Base-by-base conservation (phyloP, 2,329 filamentous ascomycete species). In the Pseudocercospora vitis region DNA sequence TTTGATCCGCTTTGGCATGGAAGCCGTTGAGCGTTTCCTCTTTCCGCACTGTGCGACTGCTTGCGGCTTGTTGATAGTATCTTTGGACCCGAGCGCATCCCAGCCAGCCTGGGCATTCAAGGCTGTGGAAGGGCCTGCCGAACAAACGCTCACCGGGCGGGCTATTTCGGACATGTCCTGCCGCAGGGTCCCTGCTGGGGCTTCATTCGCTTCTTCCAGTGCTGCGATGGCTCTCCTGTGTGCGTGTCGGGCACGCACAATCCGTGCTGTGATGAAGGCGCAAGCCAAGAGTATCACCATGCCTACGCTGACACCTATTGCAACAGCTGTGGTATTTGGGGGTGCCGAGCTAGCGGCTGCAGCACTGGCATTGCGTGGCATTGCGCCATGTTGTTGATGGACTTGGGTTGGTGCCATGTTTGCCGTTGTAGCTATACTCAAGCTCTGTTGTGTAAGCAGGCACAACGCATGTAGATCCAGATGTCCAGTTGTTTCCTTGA, bases 81-180 rank as follows among this genome's bases (percentile, higher is more conserved):
- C 73, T n/a, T 68, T 65, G 0, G 74, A 76, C 8, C 65, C 65
- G 7, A 76, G 60, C 44, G 71, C 62, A 12, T 67, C 72, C 74
- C 74, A 77, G 31, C 71, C 73, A 11, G 66, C 67, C 37, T 66
- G 67, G 2, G 65, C 59, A 39, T 70, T 57, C n/a, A 56, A 51
- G 16, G 63, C 55, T 14, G 7, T 49, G 7, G 64, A 40, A 12
- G 53, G 52, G n/a, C 58, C 52, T 19, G 56, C 42, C n/a, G 63
- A 51, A 16, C 55, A 49, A 21, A 45, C 53, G 9, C 48, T 63
- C 4, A 56, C 47, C 16, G 61, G 58, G 26, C 60, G 55, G 3
- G 63, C 51, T 9, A 62, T 49, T 42, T 65, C 58, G 6, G 56
- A 47, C 50, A 62, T 59, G n/a, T 46, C 29, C 31, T 64, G 42